Evolutionary conservation across 129 eudicot genomes (phyloP).

Genomic region (carrot (Daucus carota)): DH1_v3.0 NC_030385.2:36700001-36700500

Average conservation of each 20-base stretch:
- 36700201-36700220: background rate
- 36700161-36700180: background rate
- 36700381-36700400: background rate
- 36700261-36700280: background rate
- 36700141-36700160: background rate
- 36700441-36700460: no score
- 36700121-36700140: background rate
- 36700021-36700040: slow-evolving; percentile 28
- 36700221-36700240: background rate
- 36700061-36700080: background rate
- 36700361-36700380: background rate
- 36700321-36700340: background rate
- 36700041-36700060: slow-evolving; percentile 51
- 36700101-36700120: background rate
- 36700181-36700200: background rate
- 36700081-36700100: slow-evolving; percentile 25
- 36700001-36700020: slow-evolving; percentile 14
- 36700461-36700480: no score
- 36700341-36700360: background rate
- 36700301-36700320: background rate
- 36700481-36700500: no score
- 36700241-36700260: background rate
- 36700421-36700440: no score
- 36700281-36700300: background rate
- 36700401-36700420: background rate